A percentile compares a stretch with the other conserved stretches of the same genome.
Evolutionary conservation across 345 rosid genomes (phyloP).

Genomic region (Crucihimalaya himalaica): DNA sequence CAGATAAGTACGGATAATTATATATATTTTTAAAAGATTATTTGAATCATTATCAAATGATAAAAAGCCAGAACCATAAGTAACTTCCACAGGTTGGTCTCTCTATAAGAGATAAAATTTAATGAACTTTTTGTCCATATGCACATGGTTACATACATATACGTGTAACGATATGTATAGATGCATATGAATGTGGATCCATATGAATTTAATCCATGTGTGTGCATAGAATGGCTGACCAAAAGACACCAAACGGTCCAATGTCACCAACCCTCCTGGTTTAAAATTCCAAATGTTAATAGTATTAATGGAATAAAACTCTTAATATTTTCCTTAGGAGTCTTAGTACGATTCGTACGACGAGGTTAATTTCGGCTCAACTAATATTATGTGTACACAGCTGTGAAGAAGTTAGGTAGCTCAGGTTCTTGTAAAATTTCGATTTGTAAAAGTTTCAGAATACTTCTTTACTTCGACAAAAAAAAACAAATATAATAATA

Average conservation of each 20-base stretch:
- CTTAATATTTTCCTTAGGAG: not conserved
- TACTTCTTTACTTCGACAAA: too few species aligned
- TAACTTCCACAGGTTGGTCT: constrained; percentile 29
- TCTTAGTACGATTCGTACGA: constrained; percentile 34
- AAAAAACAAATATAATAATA: too few species aligned
- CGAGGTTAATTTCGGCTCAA: constrained; percentile 18
- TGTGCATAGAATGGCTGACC: constrained; percentile 32
- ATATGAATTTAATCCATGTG: constrained; percentile 20
- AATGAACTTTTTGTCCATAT: constrained; percentile 23
- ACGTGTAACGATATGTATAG: not conserved
- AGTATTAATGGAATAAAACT: not conserved
- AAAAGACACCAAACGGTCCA: constrained; percentile 37
- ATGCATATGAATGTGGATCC: constrained; percentile 29
- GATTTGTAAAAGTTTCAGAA: not conserved
- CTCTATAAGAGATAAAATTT: constrained; percentile 17
- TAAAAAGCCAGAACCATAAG: constrained; percentile 18
- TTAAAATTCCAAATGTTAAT: constrained; percentile 19
- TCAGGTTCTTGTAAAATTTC: not conserved
- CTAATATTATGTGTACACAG: constrained; percentile 2
- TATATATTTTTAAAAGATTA: not conserved
- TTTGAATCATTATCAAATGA: constrained; percentile 29
- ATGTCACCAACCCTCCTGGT: constrained; percentile 32
- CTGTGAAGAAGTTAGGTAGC: not conserved
- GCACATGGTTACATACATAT: constrained; percentile 15
- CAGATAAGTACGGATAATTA: constrained; percentile 7